Conservation (phyloP, 345 rosid genomes). For the Melaleuca alternifolia region DNA sequence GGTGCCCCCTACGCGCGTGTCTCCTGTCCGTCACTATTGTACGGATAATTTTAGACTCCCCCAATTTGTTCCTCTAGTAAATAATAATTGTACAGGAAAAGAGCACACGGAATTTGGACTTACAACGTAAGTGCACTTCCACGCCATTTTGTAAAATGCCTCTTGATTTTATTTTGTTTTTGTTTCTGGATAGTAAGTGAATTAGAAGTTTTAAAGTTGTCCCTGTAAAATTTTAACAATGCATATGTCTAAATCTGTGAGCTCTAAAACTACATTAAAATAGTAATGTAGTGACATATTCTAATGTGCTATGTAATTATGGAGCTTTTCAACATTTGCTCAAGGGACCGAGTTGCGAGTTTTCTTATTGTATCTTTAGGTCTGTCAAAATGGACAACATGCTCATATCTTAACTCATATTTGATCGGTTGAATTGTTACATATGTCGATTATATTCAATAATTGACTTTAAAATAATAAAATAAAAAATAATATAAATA, state of each 20-base stretch:
- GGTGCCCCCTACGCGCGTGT: not conserved
- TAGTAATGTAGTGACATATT: not conserved
- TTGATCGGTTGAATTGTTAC: too few species aligned
- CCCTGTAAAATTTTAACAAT: fast-evolving
- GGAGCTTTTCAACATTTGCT: not conserved
- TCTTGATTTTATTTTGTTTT: not conserved
- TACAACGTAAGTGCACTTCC: not conserved
- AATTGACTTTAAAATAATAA: too few species aligned
- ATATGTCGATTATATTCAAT: too few species aligned
- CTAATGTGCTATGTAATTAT: not conserved
- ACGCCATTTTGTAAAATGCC: not conserved
- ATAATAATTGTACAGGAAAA: not conserved
- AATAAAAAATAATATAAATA: too few species aligned
- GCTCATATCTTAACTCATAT: too few species aligned
- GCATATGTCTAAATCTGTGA: fast-evolving
- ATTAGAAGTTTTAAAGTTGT: not conserved
- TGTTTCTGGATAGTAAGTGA: not conserved
- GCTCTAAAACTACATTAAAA: not conserved
- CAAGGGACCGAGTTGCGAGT: too few species aligned
- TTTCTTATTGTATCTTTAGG: not conserved
- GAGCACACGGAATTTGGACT: fast-evolving
- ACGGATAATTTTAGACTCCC: not conserved
- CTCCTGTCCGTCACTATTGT: too few species aligned
- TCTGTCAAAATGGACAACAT: too few species aligned
- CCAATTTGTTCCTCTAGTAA: not conserved